Percentiles rank a stretch among this genome's conserved stretches.
Evolutionary conservation across 2,329 filamentous ascomycete species (phyloP).

Genomic region (Verticillium longisporum): DNA sequence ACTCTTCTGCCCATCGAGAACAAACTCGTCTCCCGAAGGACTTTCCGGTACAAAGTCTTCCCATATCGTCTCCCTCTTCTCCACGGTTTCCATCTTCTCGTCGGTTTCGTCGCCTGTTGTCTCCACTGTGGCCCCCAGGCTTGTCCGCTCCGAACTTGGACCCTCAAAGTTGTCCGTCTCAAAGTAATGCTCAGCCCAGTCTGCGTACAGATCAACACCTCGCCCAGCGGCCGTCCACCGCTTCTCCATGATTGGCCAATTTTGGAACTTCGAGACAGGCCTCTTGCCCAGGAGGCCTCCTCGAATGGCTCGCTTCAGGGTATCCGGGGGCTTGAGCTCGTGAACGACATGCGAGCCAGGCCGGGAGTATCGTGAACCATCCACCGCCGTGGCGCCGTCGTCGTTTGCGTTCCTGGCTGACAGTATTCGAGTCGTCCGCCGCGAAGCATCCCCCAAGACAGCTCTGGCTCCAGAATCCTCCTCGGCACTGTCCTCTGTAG

Average conservation of each 20-base stretch:
- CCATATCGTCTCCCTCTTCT: not conserved
- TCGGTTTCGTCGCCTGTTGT: not conserved
- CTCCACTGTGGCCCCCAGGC: not conserved
- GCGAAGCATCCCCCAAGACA: no score
- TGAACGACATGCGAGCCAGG: not conserved
- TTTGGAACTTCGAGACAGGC: not conserved
- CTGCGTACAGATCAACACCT: constrained; percentile 9
- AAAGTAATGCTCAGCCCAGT: constrained; percentile 15
- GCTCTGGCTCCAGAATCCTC: not conserved
- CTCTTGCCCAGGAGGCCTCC: not conserved
- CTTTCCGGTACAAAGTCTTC: not conserved
- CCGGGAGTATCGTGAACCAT: not conserved
- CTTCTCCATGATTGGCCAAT: not conserved
- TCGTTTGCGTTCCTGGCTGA: no score
- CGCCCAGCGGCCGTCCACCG: not conserved
- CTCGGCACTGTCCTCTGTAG: not conserved
- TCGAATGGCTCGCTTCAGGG: not conserved
- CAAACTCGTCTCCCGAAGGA: not conserved
- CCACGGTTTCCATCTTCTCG: not conserved
- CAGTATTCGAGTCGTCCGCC: no score
- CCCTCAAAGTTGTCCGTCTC: no score
- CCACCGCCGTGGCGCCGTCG: no score
- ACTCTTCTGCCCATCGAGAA: not conserved
- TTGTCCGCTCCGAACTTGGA: not conserved
- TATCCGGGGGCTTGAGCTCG: not conserved